Percentiles rank a stretch among this genome's conserved stretches.
These are phyloP conservation scores for Phialocephala subalpina DNA, from an alignment of 2,329 filamentous ascomycete genomes.

Conservation along the genomic window DNA sequence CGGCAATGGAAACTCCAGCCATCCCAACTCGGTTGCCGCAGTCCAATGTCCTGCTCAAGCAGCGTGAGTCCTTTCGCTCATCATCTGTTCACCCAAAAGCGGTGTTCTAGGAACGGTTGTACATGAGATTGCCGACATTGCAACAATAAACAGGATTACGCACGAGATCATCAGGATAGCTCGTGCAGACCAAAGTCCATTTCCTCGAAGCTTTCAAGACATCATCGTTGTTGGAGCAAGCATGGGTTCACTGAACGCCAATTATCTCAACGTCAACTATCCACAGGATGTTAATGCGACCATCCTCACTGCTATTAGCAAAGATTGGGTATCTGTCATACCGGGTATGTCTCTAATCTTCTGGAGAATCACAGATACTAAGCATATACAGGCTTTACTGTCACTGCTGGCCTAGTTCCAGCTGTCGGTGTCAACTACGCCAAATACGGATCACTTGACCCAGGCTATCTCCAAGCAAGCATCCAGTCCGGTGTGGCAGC, in stretches of 20 bases:
- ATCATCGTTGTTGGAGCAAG: slow-evolving; percentile 37
- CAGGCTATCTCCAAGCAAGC: slow-evolving; percentile 27
- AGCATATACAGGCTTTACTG: slow-evolving; percentile 14
- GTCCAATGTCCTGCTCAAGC: slow-evolving; percentile 40
- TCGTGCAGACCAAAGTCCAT: slow-evolving; percentile 18
- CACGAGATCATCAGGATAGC: slow-evolving; percentile 34
- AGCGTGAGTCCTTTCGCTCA: slow-evolving; percentile 17
- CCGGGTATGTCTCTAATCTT: not conserved
- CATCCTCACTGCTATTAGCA: slow-evolving; percentile 37
- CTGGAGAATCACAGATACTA: not conserved
- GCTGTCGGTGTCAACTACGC: slow-evolving; percentile 16
- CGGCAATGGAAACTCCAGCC: slow-evolving; percentile 35
- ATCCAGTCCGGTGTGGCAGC: slow-evolving; percentile 20
- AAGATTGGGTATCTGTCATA: slow-evolving; percentile 13
- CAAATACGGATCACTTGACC: slow-evolving; percentile 17
- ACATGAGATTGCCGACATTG: too few species aligned
- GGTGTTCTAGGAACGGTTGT: too few species aligned
- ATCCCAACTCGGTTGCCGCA: slow-evolving; percentile 36
- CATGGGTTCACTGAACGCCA: slow-evolving; percentile 33
- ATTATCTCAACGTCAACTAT: slow-evolving; percentile 32
- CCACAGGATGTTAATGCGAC: slow-evolving; percentile 36
- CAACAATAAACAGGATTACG: slow-evolving; percentile 17
- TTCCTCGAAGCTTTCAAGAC: slow-evolving; percentile 32
- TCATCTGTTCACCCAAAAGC: too few species aligned
- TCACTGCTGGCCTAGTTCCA: slow-evolving; percentile 26